Evolutionary conservation across 805 yeast genomes (phyloP), one percentile per base, ranked within the genome.

Genomic region (Candida lessepsii): DNA sequence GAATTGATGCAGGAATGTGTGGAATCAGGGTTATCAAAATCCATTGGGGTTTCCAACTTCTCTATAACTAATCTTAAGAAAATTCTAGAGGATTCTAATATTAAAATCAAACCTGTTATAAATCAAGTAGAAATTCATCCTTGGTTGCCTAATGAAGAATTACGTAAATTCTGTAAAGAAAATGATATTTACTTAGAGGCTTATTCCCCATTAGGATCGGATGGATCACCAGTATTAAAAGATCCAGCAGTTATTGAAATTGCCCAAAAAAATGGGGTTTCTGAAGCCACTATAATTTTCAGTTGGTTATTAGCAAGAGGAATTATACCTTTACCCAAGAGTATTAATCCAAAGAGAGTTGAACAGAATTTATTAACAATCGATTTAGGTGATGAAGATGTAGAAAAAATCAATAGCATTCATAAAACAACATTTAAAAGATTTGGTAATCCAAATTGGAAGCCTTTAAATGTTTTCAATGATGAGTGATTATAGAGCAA

Each of bases 31-130:
- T 71, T 76, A 56, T 68, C 78, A 19, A 76, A 70, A 49, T 78
- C 89, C 16, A 75, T 86, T 57, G 96, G 96, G 48, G 83, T 86
- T 30, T 82, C 90, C 26, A 86, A 87, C 64, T 78, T 81, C 57
- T 73, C 86, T 15, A 62, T 74, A 23, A 71, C 65, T 40, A 57
- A 52, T 33, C 45, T 54, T 28, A 46, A 73, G 43, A 45, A 44
- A 40, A 47, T 66, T 17, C 52, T 65, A 19, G 70, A 63, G 39
- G 62, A 84, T 44, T 60, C 16, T 50, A 48, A 40, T 35, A 51
- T 38, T 42, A 49, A 33, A 32, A 56, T 65, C 21, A 57, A 57
- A 38, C 70, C 70, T 1, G 67, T 48, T 8, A 56, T 58, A 18
- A 61, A 63, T 41, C 70, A 64, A 40, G 55, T 63, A 30, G 70